Base-by-base conservation (phyloP, 2,329 filamentous ascomycete genomes). In the Madurella mycetomatis region DNA sequence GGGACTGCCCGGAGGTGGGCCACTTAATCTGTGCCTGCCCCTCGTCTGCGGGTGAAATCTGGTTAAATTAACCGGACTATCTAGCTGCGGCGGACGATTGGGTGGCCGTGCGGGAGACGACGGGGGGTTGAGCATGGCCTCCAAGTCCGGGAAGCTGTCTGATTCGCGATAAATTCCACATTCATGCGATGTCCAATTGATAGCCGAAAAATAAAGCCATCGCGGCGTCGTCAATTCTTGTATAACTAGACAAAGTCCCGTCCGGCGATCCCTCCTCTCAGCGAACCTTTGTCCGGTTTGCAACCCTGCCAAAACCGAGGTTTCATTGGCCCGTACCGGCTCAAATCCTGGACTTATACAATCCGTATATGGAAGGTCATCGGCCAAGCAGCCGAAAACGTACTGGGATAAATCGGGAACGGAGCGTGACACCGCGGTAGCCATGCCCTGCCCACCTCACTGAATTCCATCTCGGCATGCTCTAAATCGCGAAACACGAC, bases 1-100 rank as follows among this genome's bases (percentile, higher is more conserved):
- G 50, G 42, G 25, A 40, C 9, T 18, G 19, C 25, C 37, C 43
- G 17, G 34, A 44, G 15, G 18, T 30, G 43, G 17, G 43, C 34
- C 34, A 37, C 4, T 37, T 37, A 37, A 37, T 37, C 4, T 37
- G 34, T 37, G 34, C 34, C 42, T 40, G 30, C 34, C 31, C 43
- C 42, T 53, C 47, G 30, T 58, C 25, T 47, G 47, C 48, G 57
- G 54, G 34, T 53, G 47, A 55, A 57, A 57, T 60, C 44, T 57
- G 55, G 55, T 54, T 56, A 57, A 57, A 57, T 54, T 41, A 47
- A 18, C 9, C 19, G 13, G 25, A 57, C 49, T 57, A 18, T 55
- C 49, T 55, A 49, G 16, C 4, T 48, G 48, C 42, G 47, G 51
- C 49, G 12, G 44, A n/a, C 40, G 16, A 60, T 60, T 60, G 55